Percentiles rank a stretch among this genome's conserved stretches.
These are phyloP conservation scores for Euphorbia schlechtendalii DNA, from an alignment of 441 rosid genomes.

Conservation along the genomic window DNA sequence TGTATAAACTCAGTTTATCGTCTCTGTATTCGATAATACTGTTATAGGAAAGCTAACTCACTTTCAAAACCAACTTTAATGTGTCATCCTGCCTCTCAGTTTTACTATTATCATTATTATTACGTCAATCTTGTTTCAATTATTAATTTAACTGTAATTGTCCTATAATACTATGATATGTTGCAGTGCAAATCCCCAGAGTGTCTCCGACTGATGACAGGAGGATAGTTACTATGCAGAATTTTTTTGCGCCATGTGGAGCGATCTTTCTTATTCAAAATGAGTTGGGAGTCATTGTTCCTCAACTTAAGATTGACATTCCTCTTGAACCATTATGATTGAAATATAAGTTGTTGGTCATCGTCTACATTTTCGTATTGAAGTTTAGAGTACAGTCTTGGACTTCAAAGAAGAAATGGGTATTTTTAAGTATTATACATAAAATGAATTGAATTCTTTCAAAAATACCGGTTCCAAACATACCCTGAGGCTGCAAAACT, in stretches of 20 bases:
- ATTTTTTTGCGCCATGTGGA: background rate
- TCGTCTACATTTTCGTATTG: background rate
- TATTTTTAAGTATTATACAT: background rate
- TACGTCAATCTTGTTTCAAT: background rate
- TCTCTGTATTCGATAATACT: background rate
- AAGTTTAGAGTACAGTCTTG: background rate
- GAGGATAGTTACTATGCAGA: constrained; percentile 40
- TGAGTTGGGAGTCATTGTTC: background rate
- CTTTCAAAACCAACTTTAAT: constrained; percentile 5
- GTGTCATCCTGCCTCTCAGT: background rate
- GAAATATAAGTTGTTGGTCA: background rate
- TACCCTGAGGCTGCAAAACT: background rate
- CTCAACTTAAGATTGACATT: background rate
- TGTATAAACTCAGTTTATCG: background rate
- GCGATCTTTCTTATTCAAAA: background rate
- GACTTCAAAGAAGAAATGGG: background rate
- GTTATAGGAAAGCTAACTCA: background rate
- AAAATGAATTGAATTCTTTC: background rate
- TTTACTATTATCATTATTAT: background rate
- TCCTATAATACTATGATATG: constrained; percentile 9
- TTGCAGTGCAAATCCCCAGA: constrained; percentile 72
- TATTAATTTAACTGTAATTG: background rate
- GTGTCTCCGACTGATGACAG: constrained; percentile 83
- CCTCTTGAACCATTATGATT: background rate
- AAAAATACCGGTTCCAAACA: background rate